Conservation (phyloP, 257 asterid species). For the Coffea eugenioides region DNA sequence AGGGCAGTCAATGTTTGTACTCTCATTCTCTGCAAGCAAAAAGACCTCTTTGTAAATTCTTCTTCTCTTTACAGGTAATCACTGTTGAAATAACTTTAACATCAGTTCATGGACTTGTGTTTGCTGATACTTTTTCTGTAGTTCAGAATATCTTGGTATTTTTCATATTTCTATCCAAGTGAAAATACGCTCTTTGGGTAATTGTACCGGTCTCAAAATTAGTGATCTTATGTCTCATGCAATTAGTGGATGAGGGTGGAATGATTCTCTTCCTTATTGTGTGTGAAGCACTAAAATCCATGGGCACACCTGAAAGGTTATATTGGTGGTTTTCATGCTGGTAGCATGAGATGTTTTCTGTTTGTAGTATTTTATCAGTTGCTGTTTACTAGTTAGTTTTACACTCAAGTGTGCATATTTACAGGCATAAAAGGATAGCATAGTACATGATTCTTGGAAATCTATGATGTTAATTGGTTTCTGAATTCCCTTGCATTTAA, state of each 20-base stretch:
- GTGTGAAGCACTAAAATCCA: not conserved
- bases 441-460: not conserved
- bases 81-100: not conserved
- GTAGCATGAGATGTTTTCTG: not conserved
- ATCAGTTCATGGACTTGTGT: not conserved
- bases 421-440: not conserved
- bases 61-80: conserved; percentile 84
- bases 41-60: conserved; percentile 71
- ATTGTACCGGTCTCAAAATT: not conserved
- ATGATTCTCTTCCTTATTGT: not conserved
- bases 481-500: not conserved
- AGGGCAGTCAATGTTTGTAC: conserved; percentile 73
- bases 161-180: not conserved
- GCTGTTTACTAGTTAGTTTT: not conserved
- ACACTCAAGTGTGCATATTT: not conserved
- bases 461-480: not conserved
- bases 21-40: conserved; percentile 70
- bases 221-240: not conserved
- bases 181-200: not conserved
- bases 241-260: not conserved
- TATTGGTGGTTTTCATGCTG: not conserved
- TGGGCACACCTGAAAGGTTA: not conserved
- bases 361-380: not conserved
- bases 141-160: conserved; percentile 2
- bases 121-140: not conserved